Evolutionary conservation across 805 yeast genomes (phyloP), one percentile per base, ranked within the genome.

Genomic region (Wickerhamomyces canadensis): DNA sequence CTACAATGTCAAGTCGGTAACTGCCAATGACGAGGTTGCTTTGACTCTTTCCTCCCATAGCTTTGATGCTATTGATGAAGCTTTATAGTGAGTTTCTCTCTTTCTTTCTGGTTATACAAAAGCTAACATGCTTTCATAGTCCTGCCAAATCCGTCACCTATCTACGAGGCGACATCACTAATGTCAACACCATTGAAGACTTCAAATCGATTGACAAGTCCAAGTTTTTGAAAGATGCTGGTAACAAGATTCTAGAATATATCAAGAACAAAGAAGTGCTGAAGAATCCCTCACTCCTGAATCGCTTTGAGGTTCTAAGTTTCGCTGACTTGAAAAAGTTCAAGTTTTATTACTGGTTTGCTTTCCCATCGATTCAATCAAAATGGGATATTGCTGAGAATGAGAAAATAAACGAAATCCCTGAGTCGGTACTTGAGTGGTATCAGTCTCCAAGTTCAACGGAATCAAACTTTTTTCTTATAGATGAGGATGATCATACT

Each of bases 251-350:
- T 11, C 35, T 28, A 29, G 45, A 47, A 9, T 54, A 45, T 6
- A 67, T 72, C 8, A 34, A 38, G 10, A 57, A 65, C 13, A 61
- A 61, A 21, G 45, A 57, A 1, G 60, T 65, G 4, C 45, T 72
- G 2, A 32, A 47, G 1, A 54, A 69, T 34, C 78, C 81, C 0
- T 49, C 64, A 0, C 19, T 59, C 5, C 55, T 79, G 21, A 49
- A 64, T 12, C 47, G 55, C 8, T 78, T 81, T 45, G 59, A 62
- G 5, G 48, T 84, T 1, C 62, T 89, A 21, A 70, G 88, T 29
- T 93, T 80, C 61, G 83, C 95, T 1, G 98, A 93, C 58, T 70
- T 93, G 55, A 93, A 93, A 58, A 86, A 84, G 61, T 89, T 84
- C 64, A 79, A 74, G 52, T 91, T 83, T 54, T 83, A 74, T 52